A percentile compares a stretch with the other conserved stretches of the same genome.
Evolutionary conservation across 768 basidiomycete species (phyloP).

Genomic region (Auriculariales sp.): DNA sequence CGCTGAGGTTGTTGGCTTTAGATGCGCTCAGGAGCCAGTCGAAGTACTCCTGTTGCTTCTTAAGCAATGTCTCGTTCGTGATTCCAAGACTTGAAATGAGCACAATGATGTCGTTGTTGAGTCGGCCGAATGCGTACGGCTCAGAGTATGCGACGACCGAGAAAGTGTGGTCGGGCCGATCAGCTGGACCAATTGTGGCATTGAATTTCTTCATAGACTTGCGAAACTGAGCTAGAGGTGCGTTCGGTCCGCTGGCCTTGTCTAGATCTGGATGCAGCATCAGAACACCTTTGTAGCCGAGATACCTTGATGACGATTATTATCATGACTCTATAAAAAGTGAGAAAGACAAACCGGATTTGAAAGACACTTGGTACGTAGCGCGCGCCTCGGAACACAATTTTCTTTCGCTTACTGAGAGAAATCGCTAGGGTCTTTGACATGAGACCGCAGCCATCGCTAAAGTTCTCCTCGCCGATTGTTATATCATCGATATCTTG

Average conservation of each 20-base stretch:
- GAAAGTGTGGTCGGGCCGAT: conserved; percentile 46
- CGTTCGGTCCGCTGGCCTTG: conserved; percentile 15
- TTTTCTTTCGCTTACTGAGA: conserved; percentile 37
- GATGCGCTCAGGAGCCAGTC: conserved; percentile 41
- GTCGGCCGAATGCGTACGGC: conserved; percentile 47
- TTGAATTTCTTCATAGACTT: conserved; percentile 61
- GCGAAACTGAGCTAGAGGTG: conserved; percentile 40
- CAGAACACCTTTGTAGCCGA: conserved; percentile 55
- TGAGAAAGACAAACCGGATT: conserved; percentile 29
- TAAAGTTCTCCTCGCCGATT: conserved; percentile 42
- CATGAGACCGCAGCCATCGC: conserved; percentile 58
- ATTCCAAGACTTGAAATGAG: conserved; percentile 51
- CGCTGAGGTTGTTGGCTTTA: conserved; percentile 17
- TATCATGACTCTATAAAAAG: not conserved
- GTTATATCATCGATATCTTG: conserved; percentile 47
- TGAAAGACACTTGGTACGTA: conserved; percentile 53
- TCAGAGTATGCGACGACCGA: conserved; percentile 51
- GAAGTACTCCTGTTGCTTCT: conserved; percentile 45
- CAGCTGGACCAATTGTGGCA: no score
- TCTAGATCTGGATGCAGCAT: conserved; percentile 53
- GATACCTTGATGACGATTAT: conserved; percentile 29
- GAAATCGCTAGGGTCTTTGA: conserved; percentile 34
- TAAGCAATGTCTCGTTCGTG: conserved; percentile 34
- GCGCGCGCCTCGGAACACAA: conserved; percentile 37
- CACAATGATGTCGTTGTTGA: conserved; percentile 58